A percentile compares a stretch with the other conserved stretches of the same genome.
phyloP scores from a whole-genome alignment of 306 rosid species.

The Prunus armeniaca region DNA sequence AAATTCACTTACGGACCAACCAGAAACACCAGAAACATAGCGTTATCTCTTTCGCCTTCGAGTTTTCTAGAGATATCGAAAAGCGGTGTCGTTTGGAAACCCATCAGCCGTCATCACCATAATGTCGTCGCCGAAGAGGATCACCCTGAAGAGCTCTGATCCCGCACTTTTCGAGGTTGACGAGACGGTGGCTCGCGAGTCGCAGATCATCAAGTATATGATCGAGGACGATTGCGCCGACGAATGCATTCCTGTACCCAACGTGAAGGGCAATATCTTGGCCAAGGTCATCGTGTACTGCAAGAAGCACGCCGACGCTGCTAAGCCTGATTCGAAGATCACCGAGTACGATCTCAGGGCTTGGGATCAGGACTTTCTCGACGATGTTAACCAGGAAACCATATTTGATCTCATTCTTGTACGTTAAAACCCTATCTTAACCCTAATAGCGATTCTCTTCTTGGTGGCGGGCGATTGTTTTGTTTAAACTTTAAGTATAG shows the following conservation, averaged over 20 bases:
- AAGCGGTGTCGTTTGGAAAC: conserved; percentile 13
- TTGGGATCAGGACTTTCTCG: conserved; percentile 66
- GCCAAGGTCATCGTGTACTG: conserved; percentile 83
- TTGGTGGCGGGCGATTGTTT: neutral
- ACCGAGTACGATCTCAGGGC: conserved; percentile 52
- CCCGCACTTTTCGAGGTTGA: conserved; percentile 68
- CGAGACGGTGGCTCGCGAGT: conserved; percentile 64
- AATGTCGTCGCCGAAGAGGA: conserved; percentile 44
- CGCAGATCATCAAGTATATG: conserved; percentile 78
- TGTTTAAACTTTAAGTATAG: no score
- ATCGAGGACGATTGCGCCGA: conserved; percentile 71
- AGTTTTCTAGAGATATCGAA: neutral
- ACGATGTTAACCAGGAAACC: conserved; percentile 62
- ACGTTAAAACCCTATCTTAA: neutral
- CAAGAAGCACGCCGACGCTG: conserved; percentile 57
- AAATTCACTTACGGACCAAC: neutral
- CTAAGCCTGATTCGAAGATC: conserved; percentile 38
- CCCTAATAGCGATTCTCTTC: no score
- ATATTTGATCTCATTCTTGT: conserved; percentile 78
- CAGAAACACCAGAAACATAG: neutral
- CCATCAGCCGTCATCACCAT: neutral
- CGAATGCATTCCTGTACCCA: conserved; percentile 64
- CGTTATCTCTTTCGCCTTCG: neutral
- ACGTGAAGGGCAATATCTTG: conserved; percentile 70
- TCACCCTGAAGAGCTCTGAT: conserved; percentile 69